Conservation (phyloP, 1,284 basidiomycete genomes). For the Sanghuangporus baumii region DNA sequence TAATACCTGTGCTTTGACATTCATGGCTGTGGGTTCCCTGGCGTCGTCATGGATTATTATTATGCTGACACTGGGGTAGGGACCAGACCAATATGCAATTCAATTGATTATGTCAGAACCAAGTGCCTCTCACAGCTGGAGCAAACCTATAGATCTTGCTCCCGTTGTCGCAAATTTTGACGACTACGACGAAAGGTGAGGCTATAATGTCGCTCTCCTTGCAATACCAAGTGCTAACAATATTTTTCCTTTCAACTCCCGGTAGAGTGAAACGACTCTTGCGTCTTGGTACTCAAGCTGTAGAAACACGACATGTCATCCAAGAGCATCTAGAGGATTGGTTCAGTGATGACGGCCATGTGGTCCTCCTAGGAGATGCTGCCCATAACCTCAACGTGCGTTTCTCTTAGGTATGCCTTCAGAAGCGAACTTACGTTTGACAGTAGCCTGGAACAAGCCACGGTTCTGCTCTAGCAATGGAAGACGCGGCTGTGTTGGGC, state of each 20-base stretch:
- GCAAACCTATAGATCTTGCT: neutral
- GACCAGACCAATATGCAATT: conserved; percentile 9
- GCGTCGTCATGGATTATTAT: neutral
- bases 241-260: neutral
- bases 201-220: neutral
- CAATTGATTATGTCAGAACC: neutral
- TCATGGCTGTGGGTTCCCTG: conserved; percentile 1
- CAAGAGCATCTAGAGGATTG: conserved; percentile 32
- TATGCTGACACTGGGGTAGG: neutral
- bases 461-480: conserved; percentile 29
- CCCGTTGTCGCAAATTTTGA: conserved; percentile 1
- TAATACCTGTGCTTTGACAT: conserved; percentile 1
- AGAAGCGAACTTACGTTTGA: neutral
- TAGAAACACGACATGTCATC: conserved; percentile 10
- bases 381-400: conserved; percentile 37
- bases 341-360: conserved; percentile 40
- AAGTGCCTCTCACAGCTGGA: neutral
- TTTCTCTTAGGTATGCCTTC: neutral
- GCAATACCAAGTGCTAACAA: neutral
- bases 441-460: conserved; percentile 14
- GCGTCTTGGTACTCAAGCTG: neutral
- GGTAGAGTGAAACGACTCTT: neutral
- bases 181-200: conserved; percentile 6
- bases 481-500: conserved; percentile 55
- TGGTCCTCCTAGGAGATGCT: conserved; percentile 44